phyloP scores from a whole-genome alignment of 768 basidiomycete genomes.

The Phlebiopsis gigantea region DNA sequence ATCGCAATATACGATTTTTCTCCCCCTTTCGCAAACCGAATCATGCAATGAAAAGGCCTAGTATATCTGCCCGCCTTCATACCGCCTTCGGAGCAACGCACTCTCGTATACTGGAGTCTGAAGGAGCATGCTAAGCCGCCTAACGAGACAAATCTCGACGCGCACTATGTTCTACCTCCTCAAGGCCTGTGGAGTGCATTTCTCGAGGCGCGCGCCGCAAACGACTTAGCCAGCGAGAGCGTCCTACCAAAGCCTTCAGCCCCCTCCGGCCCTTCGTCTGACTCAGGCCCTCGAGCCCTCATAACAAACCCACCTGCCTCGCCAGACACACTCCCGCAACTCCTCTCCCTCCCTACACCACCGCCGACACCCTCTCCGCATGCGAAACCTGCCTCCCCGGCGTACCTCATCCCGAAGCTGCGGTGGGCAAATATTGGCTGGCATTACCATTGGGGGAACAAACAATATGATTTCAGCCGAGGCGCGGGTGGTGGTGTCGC shows the following conservation, averaged over 20 bases:
- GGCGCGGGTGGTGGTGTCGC: constrained; percentile 60
- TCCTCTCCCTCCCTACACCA: constrained; percentile 54
- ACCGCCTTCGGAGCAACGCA: constrained; percentile 53
- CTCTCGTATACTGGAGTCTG: constrained; percentile 70
- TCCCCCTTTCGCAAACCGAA: not conserved
- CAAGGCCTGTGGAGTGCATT: constrained; percentile 75
- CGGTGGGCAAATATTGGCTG: constrained; percentile 97
- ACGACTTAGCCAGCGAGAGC: constrained; percentile 16
- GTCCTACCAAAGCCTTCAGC: constrained; percentile 44
- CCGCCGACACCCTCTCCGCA: constrained; percentile 62
- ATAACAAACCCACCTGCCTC: constrained; percentile 70
- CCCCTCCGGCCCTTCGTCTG: constrained; percentile 6
- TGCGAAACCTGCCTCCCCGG: constrained; percentile 41
- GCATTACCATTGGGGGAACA: constrained; percentile 96
- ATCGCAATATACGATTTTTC: not conserved
- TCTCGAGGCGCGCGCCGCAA: constrained; percentile 29
- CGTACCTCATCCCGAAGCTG: constrained; percentile 65
- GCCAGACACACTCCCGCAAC: constrained; percentile 43
- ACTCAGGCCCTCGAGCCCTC: constrained; percentile 55
- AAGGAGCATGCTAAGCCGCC: constrained; percentile 68
- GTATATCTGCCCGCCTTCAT: constrained; percentile 79
- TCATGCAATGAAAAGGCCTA: constrained; percentile 49
- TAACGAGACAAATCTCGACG: constrained; percentile 87
- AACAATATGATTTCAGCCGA: constrained; percentile 86
- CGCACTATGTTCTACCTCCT: constrained; percentile 74